phyloP scores from a whole-genome alignment of 176 grass and related monocot species.

The Puccinellia tenuiflora region DNA sequence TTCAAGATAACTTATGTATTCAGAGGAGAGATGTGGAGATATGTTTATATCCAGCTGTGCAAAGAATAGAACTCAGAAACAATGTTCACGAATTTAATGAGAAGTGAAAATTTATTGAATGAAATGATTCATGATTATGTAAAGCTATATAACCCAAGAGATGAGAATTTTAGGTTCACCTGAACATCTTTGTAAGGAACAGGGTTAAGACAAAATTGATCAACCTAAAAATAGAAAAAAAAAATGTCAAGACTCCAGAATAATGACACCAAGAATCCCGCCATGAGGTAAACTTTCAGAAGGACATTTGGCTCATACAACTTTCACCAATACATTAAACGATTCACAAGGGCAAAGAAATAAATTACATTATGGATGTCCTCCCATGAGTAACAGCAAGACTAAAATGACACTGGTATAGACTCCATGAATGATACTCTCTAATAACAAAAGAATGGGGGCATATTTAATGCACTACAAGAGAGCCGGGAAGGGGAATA shows the following conservation, averaged over 20 bases:
- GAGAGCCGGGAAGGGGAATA: neutral
- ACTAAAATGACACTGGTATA: neutral
- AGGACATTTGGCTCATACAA: neutral
- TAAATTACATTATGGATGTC: neutral
- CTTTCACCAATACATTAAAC: neutral
- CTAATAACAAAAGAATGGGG: neutral
- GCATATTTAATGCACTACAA: neutral
- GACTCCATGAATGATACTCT: neutral
- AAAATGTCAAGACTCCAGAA: conserved; percentile 23
- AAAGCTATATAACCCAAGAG: conserved; percentile 21
- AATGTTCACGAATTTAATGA: neutral
- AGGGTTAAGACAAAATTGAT: conserved; percentile 76
- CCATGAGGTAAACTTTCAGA: neutral
- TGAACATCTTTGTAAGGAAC: conserved; percentile 79
- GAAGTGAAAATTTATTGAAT: conserved; percentile 1
- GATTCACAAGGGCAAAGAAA: neutral
- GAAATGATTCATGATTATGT: neutral
- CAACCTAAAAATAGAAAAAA: conserved; percentile 53
- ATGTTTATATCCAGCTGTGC: conserved; percentile 79
- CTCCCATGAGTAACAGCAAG: neutral
- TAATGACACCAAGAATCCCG: neutral
- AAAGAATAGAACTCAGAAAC: conserved; percentile 27
- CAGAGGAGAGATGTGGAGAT: conserved; percentile 78
- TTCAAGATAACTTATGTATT: conserved; percentile 93
- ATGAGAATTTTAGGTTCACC: conserved; percentile 30